Conservation (phyloP, 2,329 filamentous ascomycete species). For the Ophiostoma ulmi region DNA sequence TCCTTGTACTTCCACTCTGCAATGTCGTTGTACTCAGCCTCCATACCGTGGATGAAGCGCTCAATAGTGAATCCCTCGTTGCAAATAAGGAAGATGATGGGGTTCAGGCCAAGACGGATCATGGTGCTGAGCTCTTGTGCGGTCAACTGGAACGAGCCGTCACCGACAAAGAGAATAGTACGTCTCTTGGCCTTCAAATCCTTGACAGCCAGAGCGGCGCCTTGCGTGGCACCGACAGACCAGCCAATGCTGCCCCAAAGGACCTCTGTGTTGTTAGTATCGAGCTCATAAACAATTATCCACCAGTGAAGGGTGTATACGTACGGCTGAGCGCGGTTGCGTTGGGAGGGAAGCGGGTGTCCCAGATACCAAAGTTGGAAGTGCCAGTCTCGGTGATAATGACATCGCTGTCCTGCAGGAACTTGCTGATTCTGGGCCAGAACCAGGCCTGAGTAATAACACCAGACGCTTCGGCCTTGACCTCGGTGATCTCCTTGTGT, state of each 20-base stretch:
- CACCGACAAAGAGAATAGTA: slow-evolving; percentile 82
- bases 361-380: slow-evolving; percentile 82
- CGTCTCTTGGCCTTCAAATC: slow-evolving; percentile 48
- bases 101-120: slow-evolving; percentile 66
- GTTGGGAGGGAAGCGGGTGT: slow-evolving; percentile 70
- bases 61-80: slow-evolving; percentile 90
- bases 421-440: slow-evolving; percentile 28
- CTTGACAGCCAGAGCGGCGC: slow-evolving; percentile 65
- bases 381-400: slow-evolving; percentile 85
- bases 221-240: slow-evolving; percentile 55
- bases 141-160: slow-evolving; percentile 81
- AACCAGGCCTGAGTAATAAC: slow-evolving; percentile 28
- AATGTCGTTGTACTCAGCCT: slow-evolving; percentile 77
- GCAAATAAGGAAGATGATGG: slow-evolving; percentile 81
- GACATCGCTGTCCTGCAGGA: slow-evolving; percentile 56
- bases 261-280: slow-evolving; percentile 26
- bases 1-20: slow-evolving; percentile 61
- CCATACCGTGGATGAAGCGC: slow-evolving; percentile 78
- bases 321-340: slow-evolving; percentile 57
- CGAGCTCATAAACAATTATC: background rate
- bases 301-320: slow-evolving; percentile 26
- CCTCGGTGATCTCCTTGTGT: slow-evolving; percentile 43
- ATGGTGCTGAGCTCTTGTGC: slow-evolving; percentile 81
- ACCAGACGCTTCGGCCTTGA: slow-evolving; percentile 20
- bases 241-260: slow-evolving; percentile 64